Percentiles rank a stretch among this genome's conserved stretches.
These are phyloP conservation scores for Cercospora nicotianae DNA, from an alignment of 2,329 filamentous ascomycete species.

Conservation along the genomic window DNA sequence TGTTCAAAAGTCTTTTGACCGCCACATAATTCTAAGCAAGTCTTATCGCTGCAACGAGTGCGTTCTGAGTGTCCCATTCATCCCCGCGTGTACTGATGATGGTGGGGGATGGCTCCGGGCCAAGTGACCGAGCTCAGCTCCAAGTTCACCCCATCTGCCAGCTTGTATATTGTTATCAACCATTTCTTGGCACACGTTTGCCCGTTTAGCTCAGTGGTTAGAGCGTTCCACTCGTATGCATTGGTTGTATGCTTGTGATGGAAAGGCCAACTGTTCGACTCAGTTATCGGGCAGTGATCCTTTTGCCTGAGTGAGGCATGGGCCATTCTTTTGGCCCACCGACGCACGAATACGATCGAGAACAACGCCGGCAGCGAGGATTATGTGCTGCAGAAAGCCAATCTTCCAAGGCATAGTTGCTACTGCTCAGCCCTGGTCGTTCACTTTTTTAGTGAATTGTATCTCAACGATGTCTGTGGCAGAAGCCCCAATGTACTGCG, in stretches of 20 bases:
- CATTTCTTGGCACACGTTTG: not conserved
- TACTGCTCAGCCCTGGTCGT: not conserved
- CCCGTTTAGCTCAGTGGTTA: not conserved
- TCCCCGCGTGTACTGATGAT: not conserved
- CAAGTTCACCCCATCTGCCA: too few species aligned
- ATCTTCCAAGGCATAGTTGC: not conserved
- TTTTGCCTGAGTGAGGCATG: not conserved
- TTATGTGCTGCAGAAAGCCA: not conserved
- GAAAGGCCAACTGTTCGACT: not conserved
- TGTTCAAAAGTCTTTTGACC: not conserved
- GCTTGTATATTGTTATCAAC: not conserved
- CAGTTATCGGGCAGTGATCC: not conserved
- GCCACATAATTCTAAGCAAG: not conserved
- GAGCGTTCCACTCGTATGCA: not conserved
- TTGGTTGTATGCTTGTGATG: not conserved
- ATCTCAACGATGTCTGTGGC: not conserved
- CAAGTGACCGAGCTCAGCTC: not conserved
- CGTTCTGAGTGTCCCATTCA: not conserved
- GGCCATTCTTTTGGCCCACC: not conserved
- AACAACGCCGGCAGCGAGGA: not conserved
- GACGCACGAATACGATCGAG: not conserved
- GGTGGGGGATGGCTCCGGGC: not conserved
- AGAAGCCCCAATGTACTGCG: not conserved
- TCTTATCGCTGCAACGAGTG: not conserved
- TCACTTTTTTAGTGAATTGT: not conserved